phyloP scores from a whole-genome alignment of 2,329 filamentous ascomycete genomes.

The Blumeriella jaapii region DNA sequence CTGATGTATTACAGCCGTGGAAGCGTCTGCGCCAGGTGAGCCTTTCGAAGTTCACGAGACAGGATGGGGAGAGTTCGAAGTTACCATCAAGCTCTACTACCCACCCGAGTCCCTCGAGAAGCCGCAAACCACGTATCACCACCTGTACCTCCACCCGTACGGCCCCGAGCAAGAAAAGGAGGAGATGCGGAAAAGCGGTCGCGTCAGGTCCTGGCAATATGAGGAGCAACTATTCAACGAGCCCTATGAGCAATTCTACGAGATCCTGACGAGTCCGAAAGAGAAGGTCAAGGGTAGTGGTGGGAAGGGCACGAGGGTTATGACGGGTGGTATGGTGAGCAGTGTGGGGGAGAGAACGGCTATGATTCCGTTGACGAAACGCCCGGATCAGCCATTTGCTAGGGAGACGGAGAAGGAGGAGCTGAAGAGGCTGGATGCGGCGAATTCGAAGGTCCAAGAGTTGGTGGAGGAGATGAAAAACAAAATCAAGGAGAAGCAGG shows the following conservation, averaged over 20 bases:
- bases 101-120: slow-evolving; percentile 81
- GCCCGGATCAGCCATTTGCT: slow-evolving; percentile 62
- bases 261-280: slow-evolving; percentile 62
- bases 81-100: slow-evolving; percentile 92
- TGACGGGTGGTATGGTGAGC: slow-evolving; percentile 28
- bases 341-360: slow-evolving; percentile 53
- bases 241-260: slow-evolving; percentile 85
- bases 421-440: slow-evolving; percentile 49
- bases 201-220: slow-evolving; percentile 70
- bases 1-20: no score
- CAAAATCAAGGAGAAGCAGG: slow-evolving; percentile 21
- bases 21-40: no score
- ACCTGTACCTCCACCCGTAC: slow-evolving; percentile 82
- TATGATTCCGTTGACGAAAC: slow-evolving; percentile 58
- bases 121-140: slow-evolving; percentile 89
- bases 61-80: slow-evolving; percentile 96
- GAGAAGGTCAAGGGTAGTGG: slow-evolving; percentile 42
- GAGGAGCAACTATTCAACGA: slow-evolving; percentile 98
- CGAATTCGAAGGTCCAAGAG: slow-evolving; percentile 50
- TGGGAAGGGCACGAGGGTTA: slow-evolving; percentile 41
- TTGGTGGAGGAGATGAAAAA: slow-evolving; percentile 16
- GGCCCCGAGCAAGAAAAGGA: slow-evolving; percentile 62
- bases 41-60: slow-evolving; percentile 83
- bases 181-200: slow-evolving; percentile 44
- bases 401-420: slow-evolving; percentile 56